Evolutionary conservation across 78 protist genomes (phyloP).

Genomic region (Capsaspora owczarzaki): DNA sequence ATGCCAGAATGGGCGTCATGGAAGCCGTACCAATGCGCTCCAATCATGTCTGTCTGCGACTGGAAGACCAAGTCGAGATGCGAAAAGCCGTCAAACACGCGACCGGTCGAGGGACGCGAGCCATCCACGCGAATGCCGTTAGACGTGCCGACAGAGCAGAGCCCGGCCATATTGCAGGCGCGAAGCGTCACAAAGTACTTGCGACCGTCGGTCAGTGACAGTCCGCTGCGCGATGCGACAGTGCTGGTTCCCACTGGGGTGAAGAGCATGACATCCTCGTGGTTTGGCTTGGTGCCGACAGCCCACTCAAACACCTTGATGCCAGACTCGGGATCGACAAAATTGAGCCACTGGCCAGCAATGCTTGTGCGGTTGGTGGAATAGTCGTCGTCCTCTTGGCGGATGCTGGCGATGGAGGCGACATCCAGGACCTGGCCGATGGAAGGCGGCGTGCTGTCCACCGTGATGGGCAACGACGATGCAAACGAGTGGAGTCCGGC

Average conservation of each 20-base stretch:
- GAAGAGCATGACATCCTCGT: background rate
- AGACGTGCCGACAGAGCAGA: background rate
- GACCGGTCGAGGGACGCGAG: background rate
- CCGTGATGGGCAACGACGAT: background rate
- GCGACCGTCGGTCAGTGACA: background rate
- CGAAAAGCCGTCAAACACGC: background rate
- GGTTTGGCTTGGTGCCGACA: background rate
- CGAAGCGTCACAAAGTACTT: background rate
- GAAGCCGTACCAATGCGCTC: conserved; percentile 4
- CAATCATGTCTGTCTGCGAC: background rate
- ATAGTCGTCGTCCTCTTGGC: background rate
- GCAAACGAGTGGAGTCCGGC: background rate
- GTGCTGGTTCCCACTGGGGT: background rate
- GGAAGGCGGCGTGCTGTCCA: background rate
- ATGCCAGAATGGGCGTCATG: background rate
- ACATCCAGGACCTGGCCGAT: background rate
- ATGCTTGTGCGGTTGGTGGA: background rate
- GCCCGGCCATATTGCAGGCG: background rate
- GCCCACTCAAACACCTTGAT: background rate
- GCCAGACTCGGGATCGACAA: background rate
- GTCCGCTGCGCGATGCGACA: background rate
- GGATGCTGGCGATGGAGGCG: background rate
- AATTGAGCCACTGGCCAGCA: background rate
- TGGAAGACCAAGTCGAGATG: background rate
- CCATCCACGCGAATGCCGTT: background rate